phyloP scores from a whole-genome alignment of 192 early-diverging fungal species.

The Dissophora ornata region DNA sequence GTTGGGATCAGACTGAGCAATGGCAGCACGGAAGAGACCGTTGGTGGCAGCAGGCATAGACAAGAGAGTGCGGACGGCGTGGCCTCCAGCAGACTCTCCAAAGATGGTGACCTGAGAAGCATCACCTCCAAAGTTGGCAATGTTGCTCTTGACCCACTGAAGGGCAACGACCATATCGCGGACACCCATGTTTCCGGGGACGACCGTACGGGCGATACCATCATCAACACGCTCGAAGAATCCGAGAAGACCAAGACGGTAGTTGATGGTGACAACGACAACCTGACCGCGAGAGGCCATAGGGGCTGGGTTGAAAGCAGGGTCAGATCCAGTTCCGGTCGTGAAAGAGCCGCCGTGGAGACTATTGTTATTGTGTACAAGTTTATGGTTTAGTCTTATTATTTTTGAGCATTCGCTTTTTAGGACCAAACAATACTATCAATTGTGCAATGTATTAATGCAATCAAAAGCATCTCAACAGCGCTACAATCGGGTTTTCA shows the following conservation, averaged over 20 bases:
- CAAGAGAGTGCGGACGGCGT: conserved; percentile 47
- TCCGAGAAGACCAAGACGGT: conserved; percentile 52
- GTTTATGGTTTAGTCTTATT: no score
- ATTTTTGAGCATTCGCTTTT: no score
- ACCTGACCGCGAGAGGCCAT: conserved; percentile 50
- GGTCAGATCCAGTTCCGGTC: conserved; percentile 49
- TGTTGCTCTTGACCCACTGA: conserved; percentile 48
- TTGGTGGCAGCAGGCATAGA: conserved; percentile 55
- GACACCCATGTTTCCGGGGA: conserved; percentile 53
- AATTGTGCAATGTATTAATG: not conserved
- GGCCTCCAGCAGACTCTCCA: conserved; percentile 52
- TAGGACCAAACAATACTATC: no score
- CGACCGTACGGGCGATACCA: conserved; percentile 41
- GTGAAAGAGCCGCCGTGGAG: conserved; percentile 53
- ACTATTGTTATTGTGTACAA: conserved; percentile 12
- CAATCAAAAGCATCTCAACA: no score
- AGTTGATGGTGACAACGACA: conserved; percentile 53
- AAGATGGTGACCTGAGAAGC: conserved; percentile 42
- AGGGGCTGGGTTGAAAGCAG: conserved; percentile 52
- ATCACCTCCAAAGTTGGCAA: conserved; percentile 42
- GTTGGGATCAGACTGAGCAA: conserved; percentile 47
- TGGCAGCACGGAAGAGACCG: conserved; percentile 46
- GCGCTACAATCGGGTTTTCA: no score
- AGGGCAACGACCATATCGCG: conserved; percentile 51
- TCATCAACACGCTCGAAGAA: conserved; percentile 52